Conservation (phyloP, 2,329 filamentous ascomycete genomes). For the Scorias spongiosa region DNA sequence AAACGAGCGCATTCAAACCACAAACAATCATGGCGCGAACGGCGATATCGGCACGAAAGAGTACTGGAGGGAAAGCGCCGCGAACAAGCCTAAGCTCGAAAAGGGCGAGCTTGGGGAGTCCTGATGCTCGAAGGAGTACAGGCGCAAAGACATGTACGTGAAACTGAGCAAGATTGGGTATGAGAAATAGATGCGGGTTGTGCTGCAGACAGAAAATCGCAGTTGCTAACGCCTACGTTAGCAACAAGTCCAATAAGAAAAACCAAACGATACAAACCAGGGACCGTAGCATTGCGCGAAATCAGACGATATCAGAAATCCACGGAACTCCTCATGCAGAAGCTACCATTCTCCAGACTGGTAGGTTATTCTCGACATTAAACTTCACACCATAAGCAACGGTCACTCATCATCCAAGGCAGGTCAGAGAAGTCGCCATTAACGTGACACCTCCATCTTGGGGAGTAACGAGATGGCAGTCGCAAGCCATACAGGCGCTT, state of each 20-base stretch:
- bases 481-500: slow-evolving; percentile 87
- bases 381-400: too few species aligned
- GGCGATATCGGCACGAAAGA: not conserved
- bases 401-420: not conserved
- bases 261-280: slow-evolving; percentile 31
- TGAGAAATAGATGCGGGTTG: not conserved
- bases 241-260: slow-evolving; percentile 10
- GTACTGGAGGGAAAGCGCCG: not conserved
- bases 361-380: slow-evolving; percentile 25
- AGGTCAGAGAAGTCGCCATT: slow-evolving; percentile 82
- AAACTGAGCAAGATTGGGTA: not conserved
- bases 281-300: slow-evolving; percentile 93
- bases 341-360: slow-evolving; percentile 94
- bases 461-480: slow-evolving; percentile 83
- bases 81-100: not conserved
- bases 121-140: not conserved
- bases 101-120: not conserved
- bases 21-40: not conserved
- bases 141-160: not conserved
- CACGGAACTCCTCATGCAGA: slow-evolving; percentile 89
- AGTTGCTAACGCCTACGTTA: not conserved
- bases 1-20: too few species aligned
- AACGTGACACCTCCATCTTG: slow-evolving; percentile 63
- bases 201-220: too few species aligned
- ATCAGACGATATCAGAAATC: slow-evolving; percentile 97